Evolutionary conservation across 768 basidiomycete genomes (phyloP), one percentile per base, ranked within the genome.

Genomic region (Amanita muscaria): DNA sequence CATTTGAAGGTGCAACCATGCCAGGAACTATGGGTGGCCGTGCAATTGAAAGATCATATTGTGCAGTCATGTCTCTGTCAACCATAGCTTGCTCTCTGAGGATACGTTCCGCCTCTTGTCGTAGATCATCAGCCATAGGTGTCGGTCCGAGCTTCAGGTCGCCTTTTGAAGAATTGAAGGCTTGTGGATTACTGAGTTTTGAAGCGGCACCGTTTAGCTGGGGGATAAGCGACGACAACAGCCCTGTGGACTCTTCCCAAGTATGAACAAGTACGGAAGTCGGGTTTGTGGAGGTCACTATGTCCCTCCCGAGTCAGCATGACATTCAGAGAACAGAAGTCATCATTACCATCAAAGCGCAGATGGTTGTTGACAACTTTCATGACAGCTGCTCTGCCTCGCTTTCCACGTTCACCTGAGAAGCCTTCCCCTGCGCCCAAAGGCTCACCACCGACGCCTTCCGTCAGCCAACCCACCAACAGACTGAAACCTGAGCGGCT

Each of bases 381-480:
- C 79, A 97, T 84, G 34, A 98, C 84, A 8, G 89, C 78, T 41
- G 90, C 83, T 53, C 96, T 73, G 4, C 91, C 90, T 49, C 92
- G 70, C 56, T 84, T 81, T 15, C 88, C 90, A 46, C 76, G 76
- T 53, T 89, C 83, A 1, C 87, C 89, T 24, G 80, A 70, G 54
- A 89, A 88, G 0, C 90, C 83, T 40, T 80, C 76, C 6, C 89
- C 81, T 47, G 73, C 67, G 40, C 93, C 93, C 51, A 83, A 59
- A n/a, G 82, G 75, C 60, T 90, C 88, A 45, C 92, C 83, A 47
- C 92, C 80, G 44, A 83, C 70, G 12, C 91, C 92, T 59, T 97
- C 93, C 18, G 90, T 96, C 46, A 98, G 66, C 96, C 96, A 99
- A 23, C 94, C 93, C 2, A 98, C 74, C 6, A 99, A 70, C 22